A percentile compares a stretch with the other conserved stretches of the same genome.
phyloP scores from a whole-genome alignment of 208 protist genomes.

The Hexamita inflata region DNA sequence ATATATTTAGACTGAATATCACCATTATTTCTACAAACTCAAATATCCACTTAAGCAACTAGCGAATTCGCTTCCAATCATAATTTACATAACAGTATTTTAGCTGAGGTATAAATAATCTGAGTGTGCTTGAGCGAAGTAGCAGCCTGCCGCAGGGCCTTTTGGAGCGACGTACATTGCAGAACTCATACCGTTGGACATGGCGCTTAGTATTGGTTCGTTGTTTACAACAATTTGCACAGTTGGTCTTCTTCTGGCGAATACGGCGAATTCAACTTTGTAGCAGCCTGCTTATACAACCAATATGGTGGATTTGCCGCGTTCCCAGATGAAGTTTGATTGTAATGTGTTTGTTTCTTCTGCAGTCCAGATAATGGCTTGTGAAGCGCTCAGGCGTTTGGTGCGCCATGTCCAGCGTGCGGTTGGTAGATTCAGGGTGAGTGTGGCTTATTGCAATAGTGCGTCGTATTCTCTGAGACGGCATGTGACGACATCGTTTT shows the following conservation, averaged over 20 bases:
- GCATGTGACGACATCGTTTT: neutral
- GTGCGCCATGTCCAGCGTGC: neutral
- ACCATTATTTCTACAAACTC: neutral
- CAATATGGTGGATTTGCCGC: neutral
- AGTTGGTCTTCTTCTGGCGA: neutral
- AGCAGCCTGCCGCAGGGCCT: neutral
- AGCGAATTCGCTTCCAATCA: neutral
- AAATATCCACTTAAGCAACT: conserved; percentile 20
- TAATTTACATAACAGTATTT: neutral
- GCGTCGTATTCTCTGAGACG: neutral
- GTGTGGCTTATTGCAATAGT: too few species aligned
- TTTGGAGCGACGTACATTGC: neutral
- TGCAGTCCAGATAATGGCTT: neutral
- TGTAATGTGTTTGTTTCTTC: conserved; percentile 16
- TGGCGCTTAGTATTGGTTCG: neutral
- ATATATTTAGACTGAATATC: too few species aligned
- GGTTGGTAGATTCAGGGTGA: too few species aligned
- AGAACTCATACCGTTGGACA: neutral
- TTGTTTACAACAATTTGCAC: conserved; percentile 7
- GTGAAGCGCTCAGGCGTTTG: neutral
- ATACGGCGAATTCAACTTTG: conserved; percentile 5
- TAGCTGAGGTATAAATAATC: conserved; percentile 13
- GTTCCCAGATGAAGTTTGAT: conserved; percentile 16
- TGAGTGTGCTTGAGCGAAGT: neutral
- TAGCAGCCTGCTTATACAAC: conserved; percentile 11